Evolutionary conservation across 495 filamentous ascomycete genomes (phyloP), one percentile per base, ranked within the genome.

Genomic region (Lineolata rhizophorae): DNA sequence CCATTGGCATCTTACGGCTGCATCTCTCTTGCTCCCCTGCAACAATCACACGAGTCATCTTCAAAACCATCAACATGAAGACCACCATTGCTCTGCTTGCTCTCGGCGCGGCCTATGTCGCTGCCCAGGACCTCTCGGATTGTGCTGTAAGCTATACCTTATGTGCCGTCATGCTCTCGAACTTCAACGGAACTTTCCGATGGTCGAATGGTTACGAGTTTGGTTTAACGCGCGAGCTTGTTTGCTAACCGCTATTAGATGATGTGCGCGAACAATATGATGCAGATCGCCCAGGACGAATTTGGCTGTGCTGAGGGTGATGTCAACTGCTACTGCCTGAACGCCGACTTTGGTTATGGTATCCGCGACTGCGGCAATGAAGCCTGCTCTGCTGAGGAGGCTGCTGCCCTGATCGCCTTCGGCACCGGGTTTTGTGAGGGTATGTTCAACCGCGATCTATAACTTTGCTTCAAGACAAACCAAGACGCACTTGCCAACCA

Each of bases 361-460:
- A 58, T 91, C 37, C 72, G 67, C 29, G 81, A 91, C 56, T 91
- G 81, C 62, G 65, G 76, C 31, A 50, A 56, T 35, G 50, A 74
- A 53, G 60, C 65, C 31, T 90, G 81, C 59, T 6, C 6, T 25
- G 37, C 47, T 4, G 27, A 28, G 1, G 44, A 50, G 11, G 56
- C 46, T 8, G 9, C 29, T n/a, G 1, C 27, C 0, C 48, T 49
- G 40, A 50, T 54, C 39, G 16, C 41, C 11, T 54, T 57, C 35
- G 55, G 62, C 32, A 45, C 53, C 8, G 37, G 8, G 8, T 8
- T 12, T 36, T 42, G 30, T n/a, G n/a, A n/a, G n/a, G n/a, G n/a
- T n/a, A n/a, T n/a, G n/a, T n/a, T n/a, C n/a, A n/a, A n/a, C n/a
- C n/a, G n/a, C n/a, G n/a, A n/a, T n/a, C n/a, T n/a, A n/a, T n/a